These are phyloP conservation scores for Mycena metata DNA, from an alignment of 768 basidiomycete species.

Conservation along the genomic window DNA sequence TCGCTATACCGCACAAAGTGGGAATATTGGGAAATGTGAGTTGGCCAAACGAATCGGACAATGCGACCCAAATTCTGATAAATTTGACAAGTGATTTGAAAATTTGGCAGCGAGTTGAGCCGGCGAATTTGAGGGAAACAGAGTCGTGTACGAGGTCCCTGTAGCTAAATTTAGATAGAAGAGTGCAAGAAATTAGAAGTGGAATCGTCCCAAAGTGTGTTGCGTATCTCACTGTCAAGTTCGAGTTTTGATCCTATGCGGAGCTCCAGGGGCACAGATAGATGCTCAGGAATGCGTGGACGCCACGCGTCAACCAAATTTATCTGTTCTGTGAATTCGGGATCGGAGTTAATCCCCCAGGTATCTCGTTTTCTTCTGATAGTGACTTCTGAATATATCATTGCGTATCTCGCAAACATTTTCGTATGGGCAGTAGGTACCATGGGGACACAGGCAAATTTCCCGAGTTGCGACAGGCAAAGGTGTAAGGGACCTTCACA, in stretches of 20 bases:
- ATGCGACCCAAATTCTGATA: background rate
- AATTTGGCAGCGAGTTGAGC: background rate
- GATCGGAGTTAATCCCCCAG: too few species aligned
- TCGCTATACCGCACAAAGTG: too few species aligned
- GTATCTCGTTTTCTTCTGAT: too few species aligned
- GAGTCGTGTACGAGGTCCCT: background rate
- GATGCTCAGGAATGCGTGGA: background rate
- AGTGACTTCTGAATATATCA: too few species aligned
- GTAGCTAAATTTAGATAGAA: conserved; percentile 1
- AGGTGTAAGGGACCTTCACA: too few species aligned
- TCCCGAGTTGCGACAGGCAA: too few species aligned
- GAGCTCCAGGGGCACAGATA: background rate
- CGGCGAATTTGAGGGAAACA: background rate
- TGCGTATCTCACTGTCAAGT: background rate
- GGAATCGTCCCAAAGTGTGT: conserved; percentile 1
- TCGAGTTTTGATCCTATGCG: conserved; percentile 7
- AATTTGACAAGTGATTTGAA: background rate
- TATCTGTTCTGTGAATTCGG: too few species aligned
- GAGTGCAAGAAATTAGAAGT: background rate
- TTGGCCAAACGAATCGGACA: too few species aligned
- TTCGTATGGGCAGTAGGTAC: too few species aligned
- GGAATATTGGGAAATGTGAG: background rate
- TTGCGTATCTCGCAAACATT: too few species aligned
- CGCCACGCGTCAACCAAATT: too few species aligned
- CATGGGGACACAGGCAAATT: too few species aligned